phyloP scores from a whole-genome alignment of 371 early-diverging fungal species.

The Syncephalis plumigaleata region DNA sequence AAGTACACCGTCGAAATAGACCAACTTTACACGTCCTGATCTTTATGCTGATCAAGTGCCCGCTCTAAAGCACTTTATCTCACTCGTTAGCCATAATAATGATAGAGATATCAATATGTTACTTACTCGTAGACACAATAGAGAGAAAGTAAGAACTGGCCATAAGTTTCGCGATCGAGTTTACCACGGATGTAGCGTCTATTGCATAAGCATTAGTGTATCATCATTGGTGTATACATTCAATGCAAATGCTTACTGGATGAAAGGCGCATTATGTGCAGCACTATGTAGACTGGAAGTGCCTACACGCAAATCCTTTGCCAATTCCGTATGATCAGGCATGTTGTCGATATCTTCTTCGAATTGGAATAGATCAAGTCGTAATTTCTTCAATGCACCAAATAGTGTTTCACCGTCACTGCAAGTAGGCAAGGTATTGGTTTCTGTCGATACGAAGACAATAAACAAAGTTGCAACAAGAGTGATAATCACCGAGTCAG shows the following conservation, averaged over 20 bases:
- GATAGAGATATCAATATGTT: too few relatives aligned
- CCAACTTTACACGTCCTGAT: conserved; percentile 21
- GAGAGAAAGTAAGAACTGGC: conserved; percentile 22
- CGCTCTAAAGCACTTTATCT: conserved; percentile 23
- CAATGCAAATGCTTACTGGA: conserved; percentile 21
- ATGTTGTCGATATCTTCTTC: background rate
- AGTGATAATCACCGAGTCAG: too few relatives aligned
- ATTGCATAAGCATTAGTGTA: too few relatives aligned
- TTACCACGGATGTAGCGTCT: conserved; percentile 11
- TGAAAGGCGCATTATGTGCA: conserved; percentile 25
- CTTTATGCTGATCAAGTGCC: conserved; percentile 26
- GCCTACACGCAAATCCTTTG: conserved; percentile 25
- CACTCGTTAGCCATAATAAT: too few relatives aligned
- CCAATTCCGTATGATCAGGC: conserved; percentile 7
- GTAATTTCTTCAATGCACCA: background rate
- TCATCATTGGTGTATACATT: too few relatives aligned
- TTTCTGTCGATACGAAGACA: too few relatives aligned
- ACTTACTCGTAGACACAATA: conserved; percentile 21
- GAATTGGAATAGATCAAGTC: background rate
- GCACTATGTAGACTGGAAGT: conserved; percentile 22
- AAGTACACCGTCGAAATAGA: conserved; percentile 35
- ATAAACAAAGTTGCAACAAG: too few relatives aligned
- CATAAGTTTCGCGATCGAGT: conserved; percentile 22
- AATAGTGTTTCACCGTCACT: background rate
- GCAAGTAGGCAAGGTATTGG: background rate